Base-by-base conservation (phyloP, 2,329 filamentous ascomycete species). In the Didymella pinodella region DNA sequence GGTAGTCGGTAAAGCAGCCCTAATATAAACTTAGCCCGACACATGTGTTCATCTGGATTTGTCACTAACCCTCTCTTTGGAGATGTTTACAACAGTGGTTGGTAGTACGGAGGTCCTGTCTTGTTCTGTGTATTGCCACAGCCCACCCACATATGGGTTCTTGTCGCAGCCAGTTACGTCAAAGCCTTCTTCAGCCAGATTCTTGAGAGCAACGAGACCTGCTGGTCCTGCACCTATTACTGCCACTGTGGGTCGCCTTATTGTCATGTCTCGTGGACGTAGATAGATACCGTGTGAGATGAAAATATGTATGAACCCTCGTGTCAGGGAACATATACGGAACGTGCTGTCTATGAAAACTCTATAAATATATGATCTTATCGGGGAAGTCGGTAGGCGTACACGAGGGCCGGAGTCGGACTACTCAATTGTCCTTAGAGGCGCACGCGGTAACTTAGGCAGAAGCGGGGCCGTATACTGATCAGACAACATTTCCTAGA, bases 1-100 rank as follows among this genome's bases (percentile, higher is more conserved):
- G 67, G 29, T 62, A 70, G 28, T 71, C 68, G 2, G 65, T 65
- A 25, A 70, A 71, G 41, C 66, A 70, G 1, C 65, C 61, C 59
- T 67, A 31, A n/a, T 4, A 10, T 4, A 4, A 6, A 2, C 6
- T 53, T n/a, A 53, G 18, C 16, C 11, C 11, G 5, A 31, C 12
- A 22, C 16, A 2, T 10, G 12, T 11, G 16, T 25, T 32, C 26
- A 25, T 26, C 40, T 4, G 12, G 7, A 18, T 7, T 14, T 16
- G 7, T 18, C 26, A 36, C 43, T n/a, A 12, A 62, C 63, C 31
- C 65, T 54, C 28, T 71, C 63, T 51, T 65, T 70, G 5, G 67
- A 70, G 8, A 67, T 58, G 34, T 70, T 70, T 4, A 65, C 65
- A 4, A 63, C 51, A 1, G 67, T 71, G 10, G 47, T 67, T 11